Evolutionary conservation across 345 rosid genomes (phyloP), one percentile per base, ranked within the genome.

Genomic region (Clarkia xantiana): DNA sequence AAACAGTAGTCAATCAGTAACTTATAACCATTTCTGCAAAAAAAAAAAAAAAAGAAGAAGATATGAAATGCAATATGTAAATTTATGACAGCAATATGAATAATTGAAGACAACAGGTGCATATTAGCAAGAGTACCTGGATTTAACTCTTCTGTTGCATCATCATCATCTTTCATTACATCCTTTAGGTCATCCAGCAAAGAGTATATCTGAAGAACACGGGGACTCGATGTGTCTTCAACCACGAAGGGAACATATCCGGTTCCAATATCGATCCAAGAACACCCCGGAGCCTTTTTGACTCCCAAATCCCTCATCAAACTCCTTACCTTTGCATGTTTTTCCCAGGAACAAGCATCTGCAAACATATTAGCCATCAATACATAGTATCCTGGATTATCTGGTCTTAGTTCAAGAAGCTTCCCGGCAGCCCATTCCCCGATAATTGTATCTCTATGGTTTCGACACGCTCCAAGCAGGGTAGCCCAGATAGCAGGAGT

Each of bases 401-500:
- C 77, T 0, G 84, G 82, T 59, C 69, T 78, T 66, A 51, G 70
- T 55, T 73, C 77, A 62, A 80, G 49, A 40, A 83, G 63, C 45
- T 73, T 80, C 57, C 64, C 86, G 29, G 96, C 90, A 12, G 82
- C 94, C 94, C 84, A 82, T 71, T 82, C 77, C 19, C 95, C 93
- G 14, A 82, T 68, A 47, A 62, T 65, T 44, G 58, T 67, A 56
- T 80, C 72, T 59, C 82, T 70, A 51, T 79, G 69, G 25, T 73
- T 80, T 42, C 67, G 69, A 56, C 88, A 80, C 18, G 90, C 81
- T 63, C 76, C 85, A 14, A 81, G 50, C 29, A 86, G 72, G 53
- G 84, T 82, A 41, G 86, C 84, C 88, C 88, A 82, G 62, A 65
- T 74, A 39, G 77, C 76, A 44, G 73, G 56, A 9, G 72, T 75